A percentile compares a stretch with the other conserved stretches of the same genome.
Conservation (phyloP, 805 yeast genomes). For the Saccharomycopsis guyanensis region DNA sequence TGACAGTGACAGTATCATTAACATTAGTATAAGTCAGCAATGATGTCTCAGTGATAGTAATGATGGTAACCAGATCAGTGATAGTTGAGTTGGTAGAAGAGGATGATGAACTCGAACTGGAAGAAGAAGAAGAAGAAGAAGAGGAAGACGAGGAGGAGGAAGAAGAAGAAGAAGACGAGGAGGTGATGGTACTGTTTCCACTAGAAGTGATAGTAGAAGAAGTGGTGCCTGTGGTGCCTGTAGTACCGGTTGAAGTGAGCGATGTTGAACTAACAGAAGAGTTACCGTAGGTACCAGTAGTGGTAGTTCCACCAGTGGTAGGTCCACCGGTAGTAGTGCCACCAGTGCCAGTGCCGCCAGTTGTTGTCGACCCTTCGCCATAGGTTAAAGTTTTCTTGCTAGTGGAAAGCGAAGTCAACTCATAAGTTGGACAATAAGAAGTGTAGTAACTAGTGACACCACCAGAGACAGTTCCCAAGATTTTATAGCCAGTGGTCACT, state of each 20-base stretch:
- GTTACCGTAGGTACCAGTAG: neutral
- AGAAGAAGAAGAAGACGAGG: neutral
- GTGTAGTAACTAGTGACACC: constrained; percentile 23
- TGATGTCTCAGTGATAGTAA: neutral
- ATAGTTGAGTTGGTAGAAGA: neutral
- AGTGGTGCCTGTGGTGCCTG: neutral
- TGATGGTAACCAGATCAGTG: neutral
- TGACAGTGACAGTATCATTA: neutral
- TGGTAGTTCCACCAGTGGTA: neutral
- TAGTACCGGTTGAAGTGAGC: neutral
- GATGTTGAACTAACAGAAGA: too few relatives aligned
- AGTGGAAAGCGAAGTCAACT: constrained; percentile 18
- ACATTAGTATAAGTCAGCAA: neutral
- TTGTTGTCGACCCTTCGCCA: neutral
- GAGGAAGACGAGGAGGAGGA: neutral
- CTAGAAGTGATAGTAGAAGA: neutral
- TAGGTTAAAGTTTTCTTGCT: neutral
- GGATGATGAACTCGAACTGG: neutral
- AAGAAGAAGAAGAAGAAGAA: neutral
- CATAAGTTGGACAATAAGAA: constrained; percentile 24
- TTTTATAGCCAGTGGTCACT: constrained; percentile 5
- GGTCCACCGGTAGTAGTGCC: neutral
- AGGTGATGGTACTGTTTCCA: neutral
- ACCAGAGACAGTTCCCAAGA: constrained; percentile 5
- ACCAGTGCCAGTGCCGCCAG: neutral